These are phyloP conservation scores for Naganishia cerealis DNA, from an alignment of 1,284 basidiomycete genomes.

Conservation along the genomic window DNA sequence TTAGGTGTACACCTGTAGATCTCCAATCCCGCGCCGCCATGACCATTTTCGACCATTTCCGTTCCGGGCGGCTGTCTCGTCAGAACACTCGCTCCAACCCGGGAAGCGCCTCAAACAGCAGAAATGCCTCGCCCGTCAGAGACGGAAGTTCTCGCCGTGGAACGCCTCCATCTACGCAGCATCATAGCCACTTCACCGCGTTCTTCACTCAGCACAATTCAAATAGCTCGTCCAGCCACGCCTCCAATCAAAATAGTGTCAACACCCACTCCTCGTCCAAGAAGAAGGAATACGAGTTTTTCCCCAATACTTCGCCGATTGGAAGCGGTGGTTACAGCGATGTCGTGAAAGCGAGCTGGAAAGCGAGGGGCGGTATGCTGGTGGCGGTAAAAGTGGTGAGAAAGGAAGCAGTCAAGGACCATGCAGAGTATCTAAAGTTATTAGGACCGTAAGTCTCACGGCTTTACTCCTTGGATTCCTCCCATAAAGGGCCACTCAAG, in stretches of 20 bases:
- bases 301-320: slow-evolving; percentile 20
- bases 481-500: not conserved
- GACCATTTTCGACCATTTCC: slow-evolving; percentile 25
- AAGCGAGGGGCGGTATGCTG: slow-evolving; percentile 13
- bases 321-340: slow-evolving; percentile 33
- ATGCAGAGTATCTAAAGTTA: slow-evolving; percentile 33
- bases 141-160: not conserved
- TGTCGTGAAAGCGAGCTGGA: slow-evolving; percentile 31
- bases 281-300: slow-evolving; percentile 33
- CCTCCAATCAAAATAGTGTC: not conserved
- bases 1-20: not conserved
- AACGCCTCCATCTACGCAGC: not conserved
- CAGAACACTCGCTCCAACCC: slow-evolving; percentile 17
- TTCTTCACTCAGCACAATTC: slow-evolving; percentile 6
- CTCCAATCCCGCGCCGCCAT: not conserved
- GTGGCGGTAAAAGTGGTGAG: slow-evolving; percentile 35
- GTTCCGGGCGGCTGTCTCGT: slow-evolving; percentile 5
- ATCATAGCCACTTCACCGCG: slow-evolving; percentile 9
- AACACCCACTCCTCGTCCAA: slow-evolving; percentile 19
- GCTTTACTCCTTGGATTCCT: not conserved
- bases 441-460: slow-evolving; percentile 23
- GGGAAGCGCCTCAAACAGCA: slow-evolving; percentile 4
- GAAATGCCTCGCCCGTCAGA: not conserved
- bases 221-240: not conserved
- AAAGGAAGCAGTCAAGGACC: slow-evolving; percentile 33